Evolutionary conservation across 352 stramenopile genomes (phyloP), one percentile per base, ranked within the genome.

Genomic region (Globisporangium okanoganense): DNA sequence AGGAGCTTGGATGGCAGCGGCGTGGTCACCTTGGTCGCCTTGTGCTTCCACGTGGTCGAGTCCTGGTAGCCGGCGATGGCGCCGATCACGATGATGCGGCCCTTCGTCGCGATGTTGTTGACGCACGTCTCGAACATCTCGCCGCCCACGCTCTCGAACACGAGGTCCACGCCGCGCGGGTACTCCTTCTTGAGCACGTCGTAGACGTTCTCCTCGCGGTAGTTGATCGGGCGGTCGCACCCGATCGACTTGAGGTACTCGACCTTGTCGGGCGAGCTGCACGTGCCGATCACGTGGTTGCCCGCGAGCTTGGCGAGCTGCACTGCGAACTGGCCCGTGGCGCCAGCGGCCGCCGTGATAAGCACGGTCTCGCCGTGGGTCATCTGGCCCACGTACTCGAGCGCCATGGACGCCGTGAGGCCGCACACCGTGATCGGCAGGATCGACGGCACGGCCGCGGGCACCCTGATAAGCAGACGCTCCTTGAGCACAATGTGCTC

Each of bases 261-360:
- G 44, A 78, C 82, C 69, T 95, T 95, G 57, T 90, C 87, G 24
- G 80, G 68, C 43, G 78, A 90, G 65, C 78, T 90, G 67, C 65
- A 77, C 43, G 76, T 89, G 52, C 73, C 73, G 57, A 93, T 86
- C 13, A 87, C 78, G 50, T 81, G 66, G 68, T 85, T 88, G 36
- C 79, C 79, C 20, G 88, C 65, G 16, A 76, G 79, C 54, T 88
- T 88, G 35, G 82, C 84, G 51, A 95, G 67, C 60, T 94, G 85
- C 50, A 92, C 64, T 14, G 69, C 86, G 53, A 88, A 86, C 33
- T 90, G 62, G 20, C 86, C 86, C 16, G 82, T 92, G 16, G 75
- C 84, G 25, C 82, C 84, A 16, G 73, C 71, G 1, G 71, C 71
- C 2, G 71, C 71, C 31, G 73, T 79, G 64, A 82, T 64, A 0